Evolutionary conservation across 75 land plant genomes (phyloP).

Genomic region (Pinus tabuliformis): DNA sequence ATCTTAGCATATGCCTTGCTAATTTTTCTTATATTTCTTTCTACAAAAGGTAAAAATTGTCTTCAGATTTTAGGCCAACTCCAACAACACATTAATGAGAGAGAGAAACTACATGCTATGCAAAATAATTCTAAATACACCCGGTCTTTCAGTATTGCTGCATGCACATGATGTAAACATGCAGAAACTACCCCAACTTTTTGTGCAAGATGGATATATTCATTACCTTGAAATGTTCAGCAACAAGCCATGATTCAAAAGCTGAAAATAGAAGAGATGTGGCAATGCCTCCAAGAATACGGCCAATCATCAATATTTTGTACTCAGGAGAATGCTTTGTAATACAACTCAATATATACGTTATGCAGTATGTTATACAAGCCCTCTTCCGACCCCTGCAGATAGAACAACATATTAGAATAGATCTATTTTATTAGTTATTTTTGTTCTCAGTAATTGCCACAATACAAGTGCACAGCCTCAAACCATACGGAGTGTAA

Average conservation of each 20-base stretch:
- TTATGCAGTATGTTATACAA: slow-evolving; percentile 88
- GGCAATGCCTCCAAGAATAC: slow-evolving; percentile 92
- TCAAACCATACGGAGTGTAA: not conserved
- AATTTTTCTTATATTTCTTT: not conserved
- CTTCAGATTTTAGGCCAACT: not conserved
- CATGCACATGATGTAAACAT: not conserved
- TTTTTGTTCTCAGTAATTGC: not conserved
- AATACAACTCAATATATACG: slow-evolving; percentile 91
- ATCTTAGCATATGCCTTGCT: not conserved
- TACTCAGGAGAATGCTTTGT: slow-evolving; percentile 95
- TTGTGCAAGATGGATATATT: not conserved
- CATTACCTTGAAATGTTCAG: slow-evolving; percentile 90
- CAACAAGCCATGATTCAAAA: slow-evolving; percentile 98
- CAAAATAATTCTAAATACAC: not conserved
- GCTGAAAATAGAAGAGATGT: slow-evolving; percentile 96
- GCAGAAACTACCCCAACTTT: not conserved
- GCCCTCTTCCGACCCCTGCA: slow-evolving; percentile 95
- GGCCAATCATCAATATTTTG: slow-evolving; percentile 83
- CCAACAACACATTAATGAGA: not conserved
- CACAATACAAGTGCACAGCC: not conserved
- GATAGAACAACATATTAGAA: not conserved
- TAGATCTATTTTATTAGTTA: not conserved
- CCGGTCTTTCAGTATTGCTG: not conserved
- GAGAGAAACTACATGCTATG: not conserved
- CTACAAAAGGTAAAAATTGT: not conserved